Base-by-base conservation (phyloP, 2,329 filamentous ascomycete species). In the Aspergillus japonicus region DNA sequence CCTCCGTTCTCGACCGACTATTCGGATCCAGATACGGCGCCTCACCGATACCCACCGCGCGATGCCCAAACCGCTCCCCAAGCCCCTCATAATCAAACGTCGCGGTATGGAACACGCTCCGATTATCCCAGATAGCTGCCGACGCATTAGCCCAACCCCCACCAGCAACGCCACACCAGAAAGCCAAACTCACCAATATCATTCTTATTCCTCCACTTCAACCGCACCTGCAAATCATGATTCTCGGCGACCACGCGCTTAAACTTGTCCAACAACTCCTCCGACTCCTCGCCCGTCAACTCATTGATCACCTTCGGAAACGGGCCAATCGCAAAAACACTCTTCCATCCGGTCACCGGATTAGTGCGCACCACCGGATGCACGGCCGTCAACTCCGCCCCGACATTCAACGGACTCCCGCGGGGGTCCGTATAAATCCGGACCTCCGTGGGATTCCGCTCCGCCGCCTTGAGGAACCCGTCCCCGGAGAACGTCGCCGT, bases 291-390 rank as follows among this genome's bases (percentile, higher is more conserved):
- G 12, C 71, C 66, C 1, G 72, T 77, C 19, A 83, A 57, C 33
- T 75, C 80, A 52, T 83, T 81, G 68, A 83, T 79, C 23, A 65
- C 52, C 52, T 72, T 68, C 0, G 75, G 69, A 55, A 58, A 56
- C 10, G 57, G 55, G 0, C 80, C 80, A 12, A 82, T 71, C 4
- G 73, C 77, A 58, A 77, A 85, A 12, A 86, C 74, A 58, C 78
- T 81, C 73, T 86, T 87, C 85, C 85, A 87, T 0, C 85, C 85
- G 0, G 85, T 87, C 0, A 87, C 85, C 0, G 86, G 85, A 63
- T 88, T 87, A 1, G 85, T 87, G 16, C 85, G 79, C 5, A 87
- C 77, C 0, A 87, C 79, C 0, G 84, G 84, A 64, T 87, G 85
- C 0, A 79, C 72, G 0, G 84, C 80, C 21, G 72, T 74, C 16